These are phyloP conservation scores for Melampsora larici-populina DNA, from an alignment of 1,284 basidiomycete genomes.

Conservation along the genomic window DNA sequence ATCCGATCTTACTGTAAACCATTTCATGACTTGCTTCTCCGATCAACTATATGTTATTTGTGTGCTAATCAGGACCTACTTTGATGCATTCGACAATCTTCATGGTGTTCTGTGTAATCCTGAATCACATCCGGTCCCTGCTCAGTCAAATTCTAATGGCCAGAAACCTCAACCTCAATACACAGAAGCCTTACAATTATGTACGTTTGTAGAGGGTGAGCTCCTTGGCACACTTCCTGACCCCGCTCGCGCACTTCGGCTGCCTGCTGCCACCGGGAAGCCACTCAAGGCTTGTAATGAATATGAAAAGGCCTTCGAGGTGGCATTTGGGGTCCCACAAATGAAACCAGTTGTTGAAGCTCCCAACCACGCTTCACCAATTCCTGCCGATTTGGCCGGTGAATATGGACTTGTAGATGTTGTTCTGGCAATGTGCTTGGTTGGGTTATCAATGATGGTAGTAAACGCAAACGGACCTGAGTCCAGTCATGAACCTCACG, in stretches of 20 bases:
- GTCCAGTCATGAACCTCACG: constrained; percentile 47
- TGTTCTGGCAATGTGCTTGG: constrained; percentile 40
- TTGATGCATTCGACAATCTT: constrained; percentile 57
- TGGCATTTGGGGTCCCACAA: constrained; percentile 43
- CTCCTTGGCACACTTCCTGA: constrained; percentile 40
- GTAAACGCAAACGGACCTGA: constrained; percentile 53
- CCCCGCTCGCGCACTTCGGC: constrained; percentile 45
- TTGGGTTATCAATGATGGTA: constrained; percentile 55
- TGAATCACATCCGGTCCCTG: constrained; percentile 27
- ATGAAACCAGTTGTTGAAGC: constrained; percentile 41
- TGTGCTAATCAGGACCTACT: constrained; percentile 46
- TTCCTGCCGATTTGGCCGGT: constrained; percentile 45
- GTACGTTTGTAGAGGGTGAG: constrained; percentile 42
- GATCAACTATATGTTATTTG: not conserved
- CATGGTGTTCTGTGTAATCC: constrained; percentile 56
- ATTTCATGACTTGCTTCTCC: not conserved
- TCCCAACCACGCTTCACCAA: constrained; percentile 46
- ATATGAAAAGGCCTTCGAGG: constrained; percentile 54
- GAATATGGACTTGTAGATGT: constrained; percentile 38
- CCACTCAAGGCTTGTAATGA: constrained; percentile 52
- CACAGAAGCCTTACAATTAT: constrained; percentile 47
- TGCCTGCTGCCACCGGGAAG: constrained; percentile 50
- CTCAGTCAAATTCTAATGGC: constrained; percentile 49
- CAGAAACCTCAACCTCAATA: constrained; percentile 55
- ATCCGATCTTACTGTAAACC: no score